phyloP scores from a whole-genome alignment of 163 green algal species.

The Scenedesmus sp. region DNA sequence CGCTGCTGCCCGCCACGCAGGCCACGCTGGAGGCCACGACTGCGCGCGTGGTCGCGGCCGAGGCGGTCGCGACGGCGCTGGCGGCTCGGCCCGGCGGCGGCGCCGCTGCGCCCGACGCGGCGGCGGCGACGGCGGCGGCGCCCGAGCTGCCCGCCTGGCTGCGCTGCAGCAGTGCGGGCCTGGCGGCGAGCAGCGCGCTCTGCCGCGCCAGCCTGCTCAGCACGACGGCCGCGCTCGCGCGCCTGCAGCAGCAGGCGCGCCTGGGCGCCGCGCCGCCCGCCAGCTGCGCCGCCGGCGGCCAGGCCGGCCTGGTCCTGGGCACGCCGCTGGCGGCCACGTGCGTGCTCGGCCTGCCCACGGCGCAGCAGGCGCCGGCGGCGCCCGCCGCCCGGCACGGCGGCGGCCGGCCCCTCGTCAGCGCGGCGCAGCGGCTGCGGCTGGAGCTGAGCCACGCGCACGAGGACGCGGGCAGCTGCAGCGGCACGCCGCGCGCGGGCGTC shows the following conservation, averaged over 20 bases:
- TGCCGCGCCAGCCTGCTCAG: neutral
- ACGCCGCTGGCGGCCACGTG: no score
- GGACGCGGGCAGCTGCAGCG: constrained; percentile 30
- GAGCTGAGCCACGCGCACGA: neutral
- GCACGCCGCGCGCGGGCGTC: neutral
- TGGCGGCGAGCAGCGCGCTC: neutral
- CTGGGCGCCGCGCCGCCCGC: no score
- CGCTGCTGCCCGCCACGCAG: constrained; percentile 26
- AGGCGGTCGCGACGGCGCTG: neutral
- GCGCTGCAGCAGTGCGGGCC: neutral
- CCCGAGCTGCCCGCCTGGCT: constrained; percentile 11
- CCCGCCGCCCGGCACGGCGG: no score
- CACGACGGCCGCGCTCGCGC: constrained; percentile 22
- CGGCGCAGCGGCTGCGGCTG: neutral
- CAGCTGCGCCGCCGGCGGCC: neutral
- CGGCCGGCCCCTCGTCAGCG: no score
- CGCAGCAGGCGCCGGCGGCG: no score
- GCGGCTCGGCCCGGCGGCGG: neutral
- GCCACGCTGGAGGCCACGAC: constrained; percentile 22
- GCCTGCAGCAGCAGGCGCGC: neutral
- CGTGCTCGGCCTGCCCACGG: no score
- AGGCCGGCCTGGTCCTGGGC: no score
- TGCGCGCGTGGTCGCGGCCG: constrained; percentile 25
- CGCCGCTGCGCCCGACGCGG: neutral
- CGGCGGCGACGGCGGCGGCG: neutral